phyloP scores from a whole-genome alignment of 345 rosid genomes.

The Salix brachista region DNA sequence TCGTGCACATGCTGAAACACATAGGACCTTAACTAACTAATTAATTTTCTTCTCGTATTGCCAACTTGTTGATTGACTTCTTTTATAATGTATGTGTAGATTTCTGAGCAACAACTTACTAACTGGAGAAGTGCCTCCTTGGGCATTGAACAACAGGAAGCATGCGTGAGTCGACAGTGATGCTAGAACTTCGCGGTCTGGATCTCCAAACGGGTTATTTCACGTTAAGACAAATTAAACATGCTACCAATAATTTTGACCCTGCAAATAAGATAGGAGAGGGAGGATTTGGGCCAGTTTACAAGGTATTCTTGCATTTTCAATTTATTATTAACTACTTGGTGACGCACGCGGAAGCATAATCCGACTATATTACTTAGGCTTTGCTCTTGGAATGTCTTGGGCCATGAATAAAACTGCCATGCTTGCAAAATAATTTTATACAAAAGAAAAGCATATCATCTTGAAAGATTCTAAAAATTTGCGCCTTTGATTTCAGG shows the following conservation, averaged over 20 bases:
- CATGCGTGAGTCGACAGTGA: constrained; percentile 40
- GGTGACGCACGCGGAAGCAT: too few species aligned
- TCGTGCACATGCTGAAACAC: background rate
- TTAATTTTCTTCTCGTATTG: background rate
- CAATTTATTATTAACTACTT: background rate
- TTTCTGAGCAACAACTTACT: constrained; percentile 70
- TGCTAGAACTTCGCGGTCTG: constrained; percentile 51
- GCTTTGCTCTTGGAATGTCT: background rate
- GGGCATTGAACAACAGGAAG: constrained; percentile 24
- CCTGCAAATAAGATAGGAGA: constrained; percentile 75
- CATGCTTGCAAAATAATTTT: too few species aligned
- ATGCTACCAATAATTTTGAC: constrained; percentile 72
- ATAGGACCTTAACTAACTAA: background rate
- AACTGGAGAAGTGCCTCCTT: constrained; percentile 54
- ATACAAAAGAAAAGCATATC: too few species aligned
- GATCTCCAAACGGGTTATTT: constrained; percentile 75
- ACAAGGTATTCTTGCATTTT: constrained; percentile 52
- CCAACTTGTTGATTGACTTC: background rate
- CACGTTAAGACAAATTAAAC: constrained; percentile 65
- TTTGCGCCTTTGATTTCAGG: constrained; percentile 34
- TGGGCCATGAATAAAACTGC: background rate
- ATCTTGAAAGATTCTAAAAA: background rate
- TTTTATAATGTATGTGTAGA: constrained; percentile 27
- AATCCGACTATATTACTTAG: too few species aligned
- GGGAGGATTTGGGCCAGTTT: constrained; percentile 93